Percentiles rank a stretch among this genome's conserved stretches.
phyloP scores from a whole-genome alignment of 495 filamentous ascomycete genomes.

The Neohortaea acidophila region DNA sequence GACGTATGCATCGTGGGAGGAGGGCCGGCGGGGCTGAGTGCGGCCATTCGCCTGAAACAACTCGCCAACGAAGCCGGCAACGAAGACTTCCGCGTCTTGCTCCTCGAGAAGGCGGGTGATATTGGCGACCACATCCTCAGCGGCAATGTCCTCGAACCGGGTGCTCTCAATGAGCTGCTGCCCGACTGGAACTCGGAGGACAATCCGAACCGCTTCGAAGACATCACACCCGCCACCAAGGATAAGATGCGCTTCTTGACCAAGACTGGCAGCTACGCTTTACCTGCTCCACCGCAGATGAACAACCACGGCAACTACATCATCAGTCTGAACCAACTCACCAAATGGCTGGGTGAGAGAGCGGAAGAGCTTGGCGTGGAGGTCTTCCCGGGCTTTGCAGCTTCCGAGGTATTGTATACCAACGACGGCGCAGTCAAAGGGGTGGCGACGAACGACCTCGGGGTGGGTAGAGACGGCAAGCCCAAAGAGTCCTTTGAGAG shows the following conservation, averaged over 20 bases:
- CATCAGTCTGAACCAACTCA: conserved; percentile 81
- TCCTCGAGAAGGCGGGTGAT: conserved; percentile 93
- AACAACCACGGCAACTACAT: conserved; percentile 97
- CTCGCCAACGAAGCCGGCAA: conserved; percentile 90
- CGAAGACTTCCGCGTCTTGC: conserved; percentile 81
- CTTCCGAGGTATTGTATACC: conserved; percentile 79
- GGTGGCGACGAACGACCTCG: conserved; percentile 92
- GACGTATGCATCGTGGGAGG: conserved; percentile 96
- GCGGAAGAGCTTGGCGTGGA: conserved; percentile 98
- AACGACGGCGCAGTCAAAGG: conserved; percentile 78
- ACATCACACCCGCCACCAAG: conserved; percentile 62
- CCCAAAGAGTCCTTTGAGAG: conserved; percentile 85
- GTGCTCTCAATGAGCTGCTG: conserved; percentile 74
- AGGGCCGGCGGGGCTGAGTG: conserved; percentile 79
- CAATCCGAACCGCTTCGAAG: conserved; percentile 70
- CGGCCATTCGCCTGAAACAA: conserved; percentile 91
- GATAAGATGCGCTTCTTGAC: conserved; percentile 94
- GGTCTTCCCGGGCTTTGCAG: conserved; percentile 90
- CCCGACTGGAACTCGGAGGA: conserved; percentile 85
- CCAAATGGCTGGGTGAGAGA: conserved; percentile 86
- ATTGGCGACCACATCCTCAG: conserved; percentile 90
- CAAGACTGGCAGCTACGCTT: conserved; percentile 56
- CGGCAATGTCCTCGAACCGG: conserved; percentile 87
- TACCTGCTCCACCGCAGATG: conserved; percentile 92
- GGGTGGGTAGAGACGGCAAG: conserved; percentile 63